Evolutionary conservation across 495 filamentous ascomycete species (phyloP).

Genomic region (Annulohypoxylon maeteangense): DNA sequence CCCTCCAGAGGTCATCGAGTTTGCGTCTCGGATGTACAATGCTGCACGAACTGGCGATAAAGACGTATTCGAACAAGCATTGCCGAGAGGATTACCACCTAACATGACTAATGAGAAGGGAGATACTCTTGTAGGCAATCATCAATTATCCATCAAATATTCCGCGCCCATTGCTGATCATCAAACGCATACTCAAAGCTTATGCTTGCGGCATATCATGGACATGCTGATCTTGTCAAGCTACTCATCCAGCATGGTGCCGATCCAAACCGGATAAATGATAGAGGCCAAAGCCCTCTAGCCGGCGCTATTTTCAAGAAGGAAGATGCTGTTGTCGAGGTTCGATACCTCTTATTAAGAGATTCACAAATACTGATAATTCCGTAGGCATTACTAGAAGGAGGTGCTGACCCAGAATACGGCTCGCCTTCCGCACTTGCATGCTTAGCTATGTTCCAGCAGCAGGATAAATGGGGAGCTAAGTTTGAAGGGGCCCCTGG

Average conservation of each 20-base stretch:
- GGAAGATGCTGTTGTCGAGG: conserved; percentile 60
- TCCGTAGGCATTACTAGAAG: conserved; percentile 54
- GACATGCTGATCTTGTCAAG: conserved; percentile 61
- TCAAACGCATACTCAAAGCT: conserved; percentile 48
- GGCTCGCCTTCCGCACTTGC: conserved; percentile 60
- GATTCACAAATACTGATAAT: not conserved
- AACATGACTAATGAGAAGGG: conserved; percentile 68
- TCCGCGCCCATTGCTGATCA: not conserved
- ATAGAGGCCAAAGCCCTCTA: conserved; percentile 63
- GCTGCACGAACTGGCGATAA: conserved; percentile 62
- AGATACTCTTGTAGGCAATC: conserved; percentile 59
- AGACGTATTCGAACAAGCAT: conserved; percentile 60
- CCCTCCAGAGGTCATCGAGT: conserved; percentile 62
- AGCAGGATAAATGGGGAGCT: conserved; percentile 59
- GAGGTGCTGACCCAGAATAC: conserved; percentile 62
- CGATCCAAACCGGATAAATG: conserved; percentile 64
- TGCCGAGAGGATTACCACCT: conserved; percentile 61
- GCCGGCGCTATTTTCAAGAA: conserved; percentile 68
- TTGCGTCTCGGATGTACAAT: conserved; percentile 62
- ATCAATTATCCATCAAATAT: not conserved
- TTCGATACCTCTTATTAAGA: conserved; percentile 16
- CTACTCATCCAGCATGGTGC: conserved; percentile 62
- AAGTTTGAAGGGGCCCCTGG: conserved; percentile 59
- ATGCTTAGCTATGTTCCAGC: conserved; percentile 62
- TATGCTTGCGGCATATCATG: conserved; percentile 68